Conservation (phyloP, 768 basidiomycete genomes). For the Chalciporus pseudorubinellus region DNA sequence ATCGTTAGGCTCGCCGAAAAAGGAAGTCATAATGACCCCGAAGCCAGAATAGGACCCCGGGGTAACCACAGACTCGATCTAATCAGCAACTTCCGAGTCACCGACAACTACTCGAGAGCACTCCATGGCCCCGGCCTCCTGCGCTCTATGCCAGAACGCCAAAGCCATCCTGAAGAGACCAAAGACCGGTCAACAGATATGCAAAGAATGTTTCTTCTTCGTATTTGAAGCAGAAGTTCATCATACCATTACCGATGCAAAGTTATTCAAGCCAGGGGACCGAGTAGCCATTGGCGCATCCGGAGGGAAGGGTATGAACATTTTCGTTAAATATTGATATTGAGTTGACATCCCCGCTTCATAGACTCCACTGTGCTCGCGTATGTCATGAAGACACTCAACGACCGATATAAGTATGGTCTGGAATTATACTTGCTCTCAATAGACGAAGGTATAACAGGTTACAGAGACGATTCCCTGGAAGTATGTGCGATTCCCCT, state of each 20-base stretch:
- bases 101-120: not conserved
- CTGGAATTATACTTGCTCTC: slow-evolving; percentile 89
- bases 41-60: not conserved
- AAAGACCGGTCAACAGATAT: slow-evolving; percentile 97
- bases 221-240: slow-evolving; percentile 99
- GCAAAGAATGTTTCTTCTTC: slow-evolving; percentile 92
- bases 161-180: slow-evolving; percentile 91
- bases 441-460: slow-evolving; percentile 98
- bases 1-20: slow-evolving; percentile 2
- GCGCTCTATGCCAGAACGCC: slow-evolving; percentile 70
- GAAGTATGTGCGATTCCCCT: slow-evolving; percentile 55
- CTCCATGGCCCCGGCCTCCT: slow-evolving; percentile 76
- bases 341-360: not conserved
- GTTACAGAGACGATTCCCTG: slow-evolving; percentile 95
- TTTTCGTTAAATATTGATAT: too few relatives aligned
- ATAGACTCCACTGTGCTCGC: slow-evolving; percentile 97
- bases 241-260: slow-evolving; percentile 83
- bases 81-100: not conserved
- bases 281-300: slow-evolving; percentile 96
- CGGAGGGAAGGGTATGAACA: slow-evolving; percentile 84
- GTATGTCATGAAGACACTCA: slow-evolving; percentile 93
- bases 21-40: slow-evolving; percentile 1
- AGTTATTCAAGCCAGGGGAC: slow-evolving; percentile 86
- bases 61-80: not conserved
- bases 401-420: slow-evolving; percentile 91